A percentile compares a stretch with the other conserved stretches of the same genome.
phyloP scores from a whole-genome alignment of 345 rosid genomes.

The Eucalyptus erythrocorys region DNA sequence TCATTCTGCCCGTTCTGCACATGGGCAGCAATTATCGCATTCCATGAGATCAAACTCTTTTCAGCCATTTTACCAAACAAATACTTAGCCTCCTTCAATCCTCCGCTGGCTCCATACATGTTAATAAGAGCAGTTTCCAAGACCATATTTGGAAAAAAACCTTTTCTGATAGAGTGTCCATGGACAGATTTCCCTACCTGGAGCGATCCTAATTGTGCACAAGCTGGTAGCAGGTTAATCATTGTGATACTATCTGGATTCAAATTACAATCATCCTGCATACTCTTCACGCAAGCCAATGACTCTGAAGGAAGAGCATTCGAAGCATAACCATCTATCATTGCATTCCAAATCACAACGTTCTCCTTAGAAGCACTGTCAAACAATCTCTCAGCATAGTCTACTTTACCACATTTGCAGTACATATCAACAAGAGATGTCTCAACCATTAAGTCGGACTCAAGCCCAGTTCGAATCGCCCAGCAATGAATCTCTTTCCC shows the following conservation, averaged over 20 bases:
- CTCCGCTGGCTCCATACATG: conserved; percentile 42
- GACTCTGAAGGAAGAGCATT: conserved; percentile 23
- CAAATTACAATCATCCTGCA: conserved; percentile 31
- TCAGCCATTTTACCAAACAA: conserved; percentile 28
- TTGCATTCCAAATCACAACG: conserved; percentile 61
- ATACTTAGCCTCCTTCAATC: conserved; percentile 25
- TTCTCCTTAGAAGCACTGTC: conserved; percentile 21
- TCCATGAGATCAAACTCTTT: conserved; percentile 63
- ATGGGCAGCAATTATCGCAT: conserved; percentile 50
- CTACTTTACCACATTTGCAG: conserved; percentile 37
- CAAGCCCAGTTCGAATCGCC: conserved; percentile 31
- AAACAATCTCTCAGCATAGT: conserved; percentile 52
- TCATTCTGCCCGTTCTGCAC: conserved; percentile 29
- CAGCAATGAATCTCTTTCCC: conserved; percentile 79
- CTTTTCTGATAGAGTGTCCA: conserved; percentile 49
- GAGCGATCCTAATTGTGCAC: conserved; percentile 24
- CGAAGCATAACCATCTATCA: conserved; percentile 50
- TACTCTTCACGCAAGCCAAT: conserved; percentile 33
- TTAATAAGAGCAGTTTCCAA: conserved; percentile 64
- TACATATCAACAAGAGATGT: conserved; percentile 67
- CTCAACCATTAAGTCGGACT: conserved; percentile 38
- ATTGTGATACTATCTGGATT: conserved; percentile 47
- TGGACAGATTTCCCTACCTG: conserved; percentile 43
- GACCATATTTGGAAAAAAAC: conserved; percentile 48
- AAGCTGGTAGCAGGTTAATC: conserved; percentile 61